Percentiles rank a stretch among this genome's conserved stretches.
These are phyloP conservation scores for Geranium rotundifolium DNA, from an alignment of 345 rosid species.

Conservation along the genomic window DNA sequence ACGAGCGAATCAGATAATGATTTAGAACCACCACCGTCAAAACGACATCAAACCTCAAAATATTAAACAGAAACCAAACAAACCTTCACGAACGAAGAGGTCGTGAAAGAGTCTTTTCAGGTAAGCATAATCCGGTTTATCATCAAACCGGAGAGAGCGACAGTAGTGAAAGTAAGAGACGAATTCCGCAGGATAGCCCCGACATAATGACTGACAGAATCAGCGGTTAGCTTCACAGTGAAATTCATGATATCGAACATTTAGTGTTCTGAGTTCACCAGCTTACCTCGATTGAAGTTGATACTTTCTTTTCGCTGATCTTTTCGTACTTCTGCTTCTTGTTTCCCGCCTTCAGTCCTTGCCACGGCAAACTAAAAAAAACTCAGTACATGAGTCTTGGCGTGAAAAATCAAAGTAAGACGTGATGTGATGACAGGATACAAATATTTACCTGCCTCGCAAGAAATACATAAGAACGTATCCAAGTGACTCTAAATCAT, in stretches of 20 bases:
- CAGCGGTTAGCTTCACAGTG: constrained; percentile 3
- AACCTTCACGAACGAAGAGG: constrained; percentile 89
- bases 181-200: constrained; percentile 86
- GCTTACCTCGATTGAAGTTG: constrained; percentile 75
- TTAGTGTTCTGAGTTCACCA: background rate
- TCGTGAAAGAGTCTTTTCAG: constrained; percentile 83
- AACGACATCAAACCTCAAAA: too few relatives aligned
- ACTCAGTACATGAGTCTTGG: background rate
- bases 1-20: too few relatives aligned
- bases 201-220: constrained; percentile 50
- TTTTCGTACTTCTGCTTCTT: constrained; percentile 90
- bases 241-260: background rate
- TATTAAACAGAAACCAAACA: constrained; percentile 21
- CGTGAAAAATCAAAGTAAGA: constrained; percentile 1
- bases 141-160: constrained; percentile 76
- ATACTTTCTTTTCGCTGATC: constrained; percentile 83
- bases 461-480: constrained; percentile 84
- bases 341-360: constrained; percentile 82
- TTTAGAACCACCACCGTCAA: background rate
- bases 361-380: constrained; percentile 81
- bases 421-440: constrained; percentile 4
- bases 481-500: constrained; percentile 93
- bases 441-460: constrained; percentile 59
- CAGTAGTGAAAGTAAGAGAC: constrained; percentile 89
- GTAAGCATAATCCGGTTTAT: constrained; percentile 83